Base-by-base conservation (phyloP, 129 eudicot genomes). In the Erigeron canadensis region DNA sequence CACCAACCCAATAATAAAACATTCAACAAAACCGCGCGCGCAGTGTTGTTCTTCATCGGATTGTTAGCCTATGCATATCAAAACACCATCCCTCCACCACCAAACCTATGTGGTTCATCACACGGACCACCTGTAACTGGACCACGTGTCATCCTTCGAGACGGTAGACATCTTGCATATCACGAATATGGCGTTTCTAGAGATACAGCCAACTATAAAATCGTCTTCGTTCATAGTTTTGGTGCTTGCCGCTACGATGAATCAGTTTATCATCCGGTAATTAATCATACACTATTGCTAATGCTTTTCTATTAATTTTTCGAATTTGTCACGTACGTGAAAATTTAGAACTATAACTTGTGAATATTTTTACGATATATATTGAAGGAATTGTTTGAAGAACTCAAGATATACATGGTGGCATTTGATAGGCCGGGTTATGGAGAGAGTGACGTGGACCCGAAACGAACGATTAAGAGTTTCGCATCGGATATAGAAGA, bases 361-460 rank as follows among this genome's bases (percentile, higher is more conserved):
- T 34, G 41, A 34, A 28, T 7, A 17, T 43, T 5, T 21, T 6
- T 13, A 50, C 16, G 16, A 50, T 8, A 71, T 40, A 0, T 17
- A 22, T 77, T 56, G 43, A 69, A 88, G 95, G 86, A 77, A 45
- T 22, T 84, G 10, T 81, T 83, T 58, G 83, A 88, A 74, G 82
- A 84, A 65, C 74, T 84, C 67, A 86, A 90, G 71, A 78, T 82
- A 59, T 69, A 80, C 69, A 42, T 91, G 72, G 89, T 91, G 65
- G 75, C 90, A 17, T 91, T 91, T 45, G 97, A 91, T 71, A 79
- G 97, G 48, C 91, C 86, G 54, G 97, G 97, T 22, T 86, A 91
- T 65, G 97, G 95, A 60, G 95, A 91, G 78, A 91, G 97, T 56
- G 97, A 91, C 56, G 95, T 91, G 15, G 83, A 91, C 61, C 92